phyloP scores from a whole-genome alignment of 345 rosid genomes.

The Carallia pectinifolia region DNA sequence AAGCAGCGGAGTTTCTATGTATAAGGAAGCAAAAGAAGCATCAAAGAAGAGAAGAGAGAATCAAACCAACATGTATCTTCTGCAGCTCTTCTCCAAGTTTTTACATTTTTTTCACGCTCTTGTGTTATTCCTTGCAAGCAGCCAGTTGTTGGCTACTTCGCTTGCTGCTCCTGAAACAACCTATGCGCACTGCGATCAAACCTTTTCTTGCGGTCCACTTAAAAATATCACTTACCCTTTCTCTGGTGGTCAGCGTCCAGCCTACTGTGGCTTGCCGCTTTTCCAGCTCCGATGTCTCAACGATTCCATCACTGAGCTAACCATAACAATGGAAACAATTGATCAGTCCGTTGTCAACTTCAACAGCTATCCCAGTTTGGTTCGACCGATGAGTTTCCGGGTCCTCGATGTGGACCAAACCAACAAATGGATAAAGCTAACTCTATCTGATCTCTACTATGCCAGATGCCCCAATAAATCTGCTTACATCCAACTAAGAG shows the following conservation, averaged over 20 bases:
- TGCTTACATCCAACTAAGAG: conserved; percentile 17
- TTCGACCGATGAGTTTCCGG: conserved; percentile 11
- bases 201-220: conserved; percentile 44
- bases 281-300: conserved; percentile 31
- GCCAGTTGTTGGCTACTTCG: not conserved
- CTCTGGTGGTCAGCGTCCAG: conserved; percentile 46
- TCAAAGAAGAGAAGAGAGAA: no score
- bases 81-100: not conserved
- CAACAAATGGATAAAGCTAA: not conserved
- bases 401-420: conserved; percentile 9
- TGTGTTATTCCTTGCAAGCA: not conserved
- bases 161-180: not conserved
- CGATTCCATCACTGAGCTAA: conserved; percentile 12
- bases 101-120: not conserved
- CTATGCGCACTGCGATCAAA: conserved; percentile 14
- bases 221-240: conserved; percentile 41
- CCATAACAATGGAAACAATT: not conserved
- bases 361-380: not conserved
- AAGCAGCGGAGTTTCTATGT: no score
- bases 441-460: conserved; percentile 30
- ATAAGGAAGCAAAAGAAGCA: no score
- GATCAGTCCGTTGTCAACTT: not conserved
- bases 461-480: conserved; percentile 23
- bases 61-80: not conserved
- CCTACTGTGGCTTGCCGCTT: conserved; percentile 42